Evolutionary conservation across 768 basidiomycete species (phyloP), one percentile per base, ranked within the genome.

Genomic region (Scleroderma citrinum): DNA sequence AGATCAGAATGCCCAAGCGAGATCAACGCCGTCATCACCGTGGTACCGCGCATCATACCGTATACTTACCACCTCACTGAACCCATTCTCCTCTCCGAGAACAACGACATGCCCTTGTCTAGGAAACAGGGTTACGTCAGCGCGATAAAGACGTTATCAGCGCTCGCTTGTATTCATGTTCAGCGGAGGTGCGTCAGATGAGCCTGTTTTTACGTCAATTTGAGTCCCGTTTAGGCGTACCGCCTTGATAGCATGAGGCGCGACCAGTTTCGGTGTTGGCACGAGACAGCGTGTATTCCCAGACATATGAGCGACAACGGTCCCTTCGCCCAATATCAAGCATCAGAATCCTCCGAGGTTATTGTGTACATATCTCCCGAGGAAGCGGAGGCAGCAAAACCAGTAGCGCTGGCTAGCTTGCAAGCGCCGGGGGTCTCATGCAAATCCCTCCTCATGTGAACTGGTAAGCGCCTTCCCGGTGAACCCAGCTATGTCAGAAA

Each of bases 141-240:
- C 21, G 40, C 14, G 37, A 14, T n/a, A 30, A 20, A 34, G 30
- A 42, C 48, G 48, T 44, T 49, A 49, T 49, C 48, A 49, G 48
- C 43, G 48, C 44, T 49, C 43, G 8, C 34, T 5, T 13, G 30
- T 20, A 8, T 42, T 20, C 21, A 6, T 16, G 7, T 41, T 26
- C 40, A 41, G 40, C 5, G 30, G 26, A 44, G 30, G 30, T 12
- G 30, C 30, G 17, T 31, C 29, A 26, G 30, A 44, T 10, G 23
- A 36, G 32, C 32, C 26, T 17, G 8, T n/a, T 10, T n/a, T 36
- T 49, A 44, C 42, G 42, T 49, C 42, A 42, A 35, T 42, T 3
- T 19, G 41, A 19, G 5, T 5, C 12, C 17, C n/a, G 11, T 8
- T 40, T 1, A 29, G 20, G 13, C 26, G 14, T 31, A 21, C 29